phyloP scores from a whole-genome alignment of 306 rosid genomes.

The Castanea mollissima region DNA sequence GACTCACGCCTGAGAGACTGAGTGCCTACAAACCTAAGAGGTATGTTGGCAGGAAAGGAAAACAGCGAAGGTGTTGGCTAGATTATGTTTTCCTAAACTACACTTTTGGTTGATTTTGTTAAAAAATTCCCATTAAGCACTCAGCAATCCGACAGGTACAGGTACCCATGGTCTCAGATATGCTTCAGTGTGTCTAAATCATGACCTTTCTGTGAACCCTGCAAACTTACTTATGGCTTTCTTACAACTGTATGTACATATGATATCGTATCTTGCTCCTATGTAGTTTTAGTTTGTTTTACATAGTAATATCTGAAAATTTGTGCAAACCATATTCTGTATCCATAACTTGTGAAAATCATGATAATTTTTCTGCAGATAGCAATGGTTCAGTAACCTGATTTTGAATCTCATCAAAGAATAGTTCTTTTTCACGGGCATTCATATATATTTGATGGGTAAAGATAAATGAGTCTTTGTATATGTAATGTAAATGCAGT shows the following conservation, averaged over 20 bases:
- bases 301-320: not conserved
- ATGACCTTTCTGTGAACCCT: not conserved
- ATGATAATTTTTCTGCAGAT: not conserved
- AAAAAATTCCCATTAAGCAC: slow-evolving; percentile 53
- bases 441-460: not conserved
- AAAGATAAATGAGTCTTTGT: not conserved
- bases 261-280: not conserved
- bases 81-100: slow-evolving; percentile 70
- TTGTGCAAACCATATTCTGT: not conserved
- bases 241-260: not conserved
- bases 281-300: not conserved
- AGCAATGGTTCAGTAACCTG: not conserved
- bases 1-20: slow-evolving; percentile 56
- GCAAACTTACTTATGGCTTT: not conserved
- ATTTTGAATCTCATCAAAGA: not conserved
- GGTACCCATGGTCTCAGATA: not conserved
- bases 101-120: slow-evolving; percentile 61
- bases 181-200: not conserved
- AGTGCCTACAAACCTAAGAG: slow-evolving; percentile 51
- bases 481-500: slow-evolving; percentile 53
- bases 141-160: slow-evolving; percentile 58
- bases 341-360: not conserved
- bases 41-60: slow-evolving; percentile 60
- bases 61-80: slow-evolving; percentile 43
- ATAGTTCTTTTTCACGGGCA: too few species aligned